A percentile compares a stretch with the other conserved stretches of the same genome.
These are phyloP conservation scores for Fusarium kyushuense DNA, from an alignment of 2,329 filamentous ascomycete species.

Conservation along the genomic window DNA sequence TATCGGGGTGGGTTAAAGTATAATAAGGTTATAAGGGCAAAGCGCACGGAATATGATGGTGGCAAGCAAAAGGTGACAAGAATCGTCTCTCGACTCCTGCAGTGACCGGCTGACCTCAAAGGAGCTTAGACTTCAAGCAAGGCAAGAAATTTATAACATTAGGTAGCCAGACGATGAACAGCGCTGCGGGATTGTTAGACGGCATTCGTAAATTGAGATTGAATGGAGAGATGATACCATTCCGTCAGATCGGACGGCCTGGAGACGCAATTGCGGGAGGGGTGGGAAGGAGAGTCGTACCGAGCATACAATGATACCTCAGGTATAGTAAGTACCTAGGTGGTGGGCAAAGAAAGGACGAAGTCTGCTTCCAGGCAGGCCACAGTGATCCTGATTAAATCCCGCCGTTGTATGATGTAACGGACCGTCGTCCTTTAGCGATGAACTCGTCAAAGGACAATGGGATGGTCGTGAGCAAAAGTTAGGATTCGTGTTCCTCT, in stretches of 20 bases:
- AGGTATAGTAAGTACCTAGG: neutral
- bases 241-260: slow-evolving; percentile 33
- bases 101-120: slow-evolving; percentile 87
- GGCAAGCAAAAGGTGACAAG: slow-evolving; percentile 44
- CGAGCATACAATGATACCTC: slow-evolving; percentile 44
- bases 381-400: slow-evolving; percentile 47
- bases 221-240: slow-evolving; percentile 1
- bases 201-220: slow-evolving; percentile 12
- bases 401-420: slow-evolving; percentile 46
- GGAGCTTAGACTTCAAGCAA: slow-evolving; percentile 62
- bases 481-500: slow-evolving; percentile 40
- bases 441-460: slow-evolving; percentile 42
- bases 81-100: slow-evolving; percentile 70
- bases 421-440: slow-evolving; percentile 49
- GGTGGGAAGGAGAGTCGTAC: slow-evolving; percentile 39
- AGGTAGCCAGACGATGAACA: slow-evolving; percentile 37
- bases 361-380: slow-evolving; percentile 57
- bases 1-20: slow-evolving; percentile 37
- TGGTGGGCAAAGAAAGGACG: slow-evolving; percentile 49
- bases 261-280: slow-evolving; percentile 23
- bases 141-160: slow-evolving; percentile 53
- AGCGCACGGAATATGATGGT: slow-evolving; percentile 37
- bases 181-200: slow-evolving; percentile 41
- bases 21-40: slow-evolving; percentile 24
- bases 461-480: slow-evolving; percentile 40